Conservation (phyloP, 768 basidiomycete genomes). For the Cyclocybe cylindracea region DNA sequence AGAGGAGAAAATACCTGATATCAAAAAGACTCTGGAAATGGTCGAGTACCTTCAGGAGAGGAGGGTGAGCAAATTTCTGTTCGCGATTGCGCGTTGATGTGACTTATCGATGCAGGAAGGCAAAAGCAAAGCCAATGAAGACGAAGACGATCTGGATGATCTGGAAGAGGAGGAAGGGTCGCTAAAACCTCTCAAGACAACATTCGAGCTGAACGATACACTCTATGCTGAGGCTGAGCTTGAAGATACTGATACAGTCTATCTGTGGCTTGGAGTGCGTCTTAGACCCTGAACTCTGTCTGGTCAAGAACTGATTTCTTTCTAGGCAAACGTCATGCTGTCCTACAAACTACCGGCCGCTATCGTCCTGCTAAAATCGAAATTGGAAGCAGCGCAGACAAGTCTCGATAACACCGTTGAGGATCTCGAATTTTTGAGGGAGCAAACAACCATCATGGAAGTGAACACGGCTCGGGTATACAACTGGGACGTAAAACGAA, state of each 20-base stretch:
- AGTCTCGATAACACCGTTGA: conserved; percentile 71
- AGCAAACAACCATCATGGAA: conserved; percentile 97
- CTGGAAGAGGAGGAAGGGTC: conserved; percentile 50
- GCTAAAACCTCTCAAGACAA: conserved; percentile 67
- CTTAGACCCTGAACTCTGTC: neutral
- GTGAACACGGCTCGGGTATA: conserved; percentile 93
- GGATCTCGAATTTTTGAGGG: conserved; percentile 90
- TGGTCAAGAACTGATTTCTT: neutral
- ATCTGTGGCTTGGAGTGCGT: conserved; percentile 93
- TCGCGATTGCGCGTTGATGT: neutral
- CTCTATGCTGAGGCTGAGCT: conserved; percentile 90
- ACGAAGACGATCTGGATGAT: conserved; percentile 56
- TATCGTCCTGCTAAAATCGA: conserved; percentile 68
- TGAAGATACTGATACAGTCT: conserved; percentile 86
- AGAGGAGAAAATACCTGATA: conserved; percentile 96
- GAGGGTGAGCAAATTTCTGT: conserved; percentile 48
- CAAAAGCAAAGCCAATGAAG: conserved; percentile 46
- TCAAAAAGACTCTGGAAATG: conserved; percentile 89
- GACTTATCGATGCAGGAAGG: conserved; percentile 52
- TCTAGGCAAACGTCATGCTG: conserved; percentile 95
- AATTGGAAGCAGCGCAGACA: conserved; percentile 70
- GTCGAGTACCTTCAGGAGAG: conserved; percentile 78
- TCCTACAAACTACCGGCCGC: conserved; percentile 87
- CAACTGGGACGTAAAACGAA: conserved; percentile 91
- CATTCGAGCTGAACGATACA: conserved; percentile 96